Base-by-base conservation (phyloP, 345 rosid genomes). In the Melastoma malabathricum region DNA sequence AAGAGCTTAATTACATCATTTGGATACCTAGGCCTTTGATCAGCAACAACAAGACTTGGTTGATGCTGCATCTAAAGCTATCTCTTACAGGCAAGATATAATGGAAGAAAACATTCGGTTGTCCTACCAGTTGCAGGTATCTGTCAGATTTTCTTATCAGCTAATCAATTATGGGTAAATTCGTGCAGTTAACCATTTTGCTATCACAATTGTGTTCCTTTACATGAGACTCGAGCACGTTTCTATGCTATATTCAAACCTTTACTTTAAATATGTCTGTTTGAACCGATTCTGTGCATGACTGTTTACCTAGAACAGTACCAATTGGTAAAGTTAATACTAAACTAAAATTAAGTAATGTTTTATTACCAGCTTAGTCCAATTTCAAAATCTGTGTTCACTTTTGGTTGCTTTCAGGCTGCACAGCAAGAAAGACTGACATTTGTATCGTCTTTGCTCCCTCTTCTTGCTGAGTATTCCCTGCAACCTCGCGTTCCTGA, bases 21-120 rank as follows among this genome's bases (percentile, higher is more conserved):
- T 50, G 48, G 47, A 52, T 44, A 47, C 54, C 69, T 45, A 92
- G 98, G 97, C 98, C 75, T 92, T 92, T 75, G 98, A 87, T 76
- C 95, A 84, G 63, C 97, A 88, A 59, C 98, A 87, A 55, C 97
- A 92, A 60, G 98, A 92, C 77, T 87, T 84, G 64, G 86, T 92
- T 52, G 98, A 92, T 74, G 93, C 98, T 66, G 86, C 95, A 48
- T 77, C 97, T 10, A 88, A 92, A 77, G 88, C 98, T 63, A 90
- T 87, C 56, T 80, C 97, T 8, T 92, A 87, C 62, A 75, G 97
- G 68, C 98, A 92, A 62, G 97, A 87, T 64, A 82, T 92, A 52
- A 84, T 92, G 59, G 98, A 92, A 74, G 98, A 92, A 76, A 92
- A 92, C 62, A 81, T 92, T 59, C 93, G 83, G 22, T 62, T 92